These are phyloP conservation scores for Lyophyllum atratum DNA, from an alignment of 768 basidiomycete species.

Conservation along the genomic window DNA sequence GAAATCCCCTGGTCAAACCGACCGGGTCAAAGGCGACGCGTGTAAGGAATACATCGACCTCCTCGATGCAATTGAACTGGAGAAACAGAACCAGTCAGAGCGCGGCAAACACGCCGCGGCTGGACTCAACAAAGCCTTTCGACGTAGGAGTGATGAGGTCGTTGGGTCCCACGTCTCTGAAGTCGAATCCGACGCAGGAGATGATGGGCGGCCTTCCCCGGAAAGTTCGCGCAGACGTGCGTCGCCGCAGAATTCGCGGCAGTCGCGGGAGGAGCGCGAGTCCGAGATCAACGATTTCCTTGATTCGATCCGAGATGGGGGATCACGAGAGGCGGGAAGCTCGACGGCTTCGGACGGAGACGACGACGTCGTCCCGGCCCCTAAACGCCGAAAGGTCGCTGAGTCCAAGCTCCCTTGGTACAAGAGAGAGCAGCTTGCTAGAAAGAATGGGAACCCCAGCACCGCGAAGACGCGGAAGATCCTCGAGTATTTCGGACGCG, in stretches of 20 bases:
- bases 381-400: background rate
- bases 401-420: background rate
- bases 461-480: background rate
- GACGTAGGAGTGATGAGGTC: background rate
- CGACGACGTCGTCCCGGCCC: background rate
- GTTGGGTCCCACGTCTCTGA: too few relatives aligned
- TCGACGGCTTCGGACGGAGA: background rate
- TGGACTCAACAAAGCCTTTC: background rate
- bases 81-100: background rate
- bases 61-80: background rate
- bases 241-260: too few relatives aligned
- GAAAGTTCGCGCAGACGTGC: too few relatives aligned
- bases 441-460: background rate
- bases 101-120: background rate
- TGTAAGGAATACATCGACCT: background rate
- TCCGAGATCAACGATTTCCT: background rate
- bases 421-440: background rate
- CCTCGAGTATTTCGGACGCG: background rate
- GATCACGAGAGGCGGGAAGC: too few relatives aligned
- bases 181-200: too few relatives aligned
- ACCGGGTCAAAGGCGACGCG: background rate
- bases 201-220: too few relatives aligned
- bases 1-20: background rate
- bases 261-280: too few relatives aligned
- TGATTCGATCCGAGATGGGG: background rate